These are phyloP conservation scores for Fusarium citri DNA, from an alignment of 2,329 filamentous ascomycete genomes.

Conservation along the genomic window DNA sequence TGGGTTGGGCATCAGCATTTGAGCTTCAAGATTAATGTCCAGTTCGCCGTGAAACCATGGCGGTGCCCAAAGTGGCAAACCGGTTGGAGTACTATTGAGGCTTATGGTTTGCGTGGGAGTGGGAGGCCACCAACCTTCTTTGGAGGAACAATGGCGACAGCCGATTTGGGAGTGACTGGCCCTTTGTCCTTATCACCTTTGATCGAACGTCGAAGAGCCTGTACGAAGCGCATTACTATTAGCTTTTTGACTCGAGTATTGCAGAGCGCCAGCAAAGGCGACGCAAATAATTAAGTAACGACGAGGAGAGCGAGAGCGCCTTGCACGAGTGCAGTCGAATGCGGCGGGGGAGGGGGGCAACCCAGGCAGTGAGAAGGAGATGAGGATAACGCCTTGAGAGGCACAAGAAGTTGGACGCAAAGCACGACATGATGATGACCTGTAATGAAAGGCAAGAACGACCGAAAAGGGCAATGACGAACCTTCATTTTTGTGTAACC, in stretches of 20 bases:
- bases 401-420: conserved; percentile 13
- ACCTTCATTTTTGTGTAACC: conserved; percentile 54
- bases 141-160: conserved; percentile 87
- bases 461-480: conserved; percentile 44
- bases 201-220: conserved; percentile 88
- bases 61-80: conserved; percentile 24
- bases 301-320: conserved; percentile 6
- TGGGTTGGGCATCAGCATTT: conserved; percentile 35
- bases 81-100: conserved; percentile 31
- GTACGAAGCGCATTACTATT: conserved; percentile 58
- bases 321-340: conserved; percentile 6
- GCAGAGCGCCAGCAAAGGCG: conserved; percentile 23
- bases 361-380: conserved; percentile 10
- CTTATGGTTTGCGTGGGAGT: conserved; percentile 19
- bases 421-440: conserved; percentile 6
- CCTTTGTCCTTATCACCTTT: conserved; percentile 89
- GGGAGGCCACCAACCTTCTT: conserved; percentile 78
- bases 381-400: conserved; percentile 19
- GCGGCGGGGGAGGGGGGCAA: conserved; percentile 33
- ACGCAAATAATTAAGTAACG: conserved; percentile 23
- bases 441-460: conserved; percentile 21
- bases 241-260: conserved; percentile 48
- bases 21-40: conserved; percentile 13
- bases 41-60: conserved; percentile 29
- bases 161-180: conserved; percentile 84